phyloP scores from a whole-genome alignment of 2,329 filamentous ascomycete genomes.

The Seiridium unicorne region DNA sequence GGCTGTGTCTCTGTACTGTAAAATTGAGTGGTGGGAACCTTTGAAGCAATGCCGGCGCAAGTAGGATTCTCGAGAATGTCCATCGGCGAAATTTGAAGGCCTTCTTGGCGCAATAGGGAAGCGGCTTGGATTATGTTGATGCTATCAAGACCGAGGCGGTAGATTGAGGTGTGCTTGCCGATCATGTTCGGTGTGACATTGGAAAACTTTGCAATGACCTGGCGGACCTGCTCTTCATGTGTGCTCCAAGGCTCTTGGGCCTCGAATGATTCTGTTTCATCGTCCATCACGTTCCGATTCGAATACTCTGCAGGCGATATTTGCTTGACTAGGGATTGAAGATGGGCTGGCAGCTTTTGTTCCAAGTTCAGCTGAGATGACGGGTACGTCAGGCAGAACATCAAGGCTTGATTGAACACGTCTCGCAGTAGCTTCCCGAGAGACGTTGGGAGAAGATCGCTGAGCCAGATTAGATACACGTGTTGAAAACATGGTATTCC shows the following conservation, averaged over 20 bases:
- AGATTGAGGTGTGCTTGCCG: slow-evolving; percentile 67
- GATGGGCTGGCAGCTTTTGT: slow-evolving; percentile 13
- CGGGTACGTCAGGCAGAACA: slow-evolving; percentile 25
- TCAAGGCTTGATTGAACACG: slow-evolving; percentile 25
- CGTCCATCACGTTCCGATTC: neutral
- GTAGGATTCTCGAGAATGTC: slow-evolving; percentile 70
- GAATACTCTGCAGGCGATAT: slow-evolving; percentile 7
- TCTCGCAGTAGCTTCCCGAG: slow-evolving; percentile 20
- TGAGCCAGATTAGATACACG: slow-evolving; percentile 14
- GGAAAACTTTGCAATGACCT: slow-evolving; percentile 57
- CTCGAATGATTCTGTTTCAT: slow-evolving; percentile 15
- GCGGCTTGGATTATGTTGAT: slow-evolving; percentile 84
- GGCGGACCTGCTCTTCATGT: slow-evolving; percentile 51
- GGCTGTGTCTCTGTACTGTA: neutral
- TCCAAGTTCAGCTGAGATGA: slow-evolving; percentile 26
- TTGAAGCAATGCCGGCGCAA: slow-evolving; percentile 32
- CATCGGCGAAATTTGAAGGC: slow-evolving; percentile 59
- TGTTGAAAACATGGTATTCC: neutral
- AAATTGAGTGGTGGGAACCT: too few species aligned
- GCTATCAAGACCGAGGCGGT: slow-evolving; percentile 86
- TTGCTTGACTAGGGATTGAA: slow-evolving; percentile 19
- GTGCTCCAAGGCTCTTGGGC: slow-evolving; percentile 17
- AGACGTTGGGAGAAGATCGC: slow-evolving; percentile 19
- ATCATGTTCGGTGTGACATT: slow-evolving; percentile 41
- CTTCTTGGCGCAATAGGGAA: slow-evolving; percentile 58